Evolutionary conservation across 768 basidiomycete genomes (phyloP), one percentile per base, ranked within the genome.

Genomic region (Leucosporidium scottii): DNA sequence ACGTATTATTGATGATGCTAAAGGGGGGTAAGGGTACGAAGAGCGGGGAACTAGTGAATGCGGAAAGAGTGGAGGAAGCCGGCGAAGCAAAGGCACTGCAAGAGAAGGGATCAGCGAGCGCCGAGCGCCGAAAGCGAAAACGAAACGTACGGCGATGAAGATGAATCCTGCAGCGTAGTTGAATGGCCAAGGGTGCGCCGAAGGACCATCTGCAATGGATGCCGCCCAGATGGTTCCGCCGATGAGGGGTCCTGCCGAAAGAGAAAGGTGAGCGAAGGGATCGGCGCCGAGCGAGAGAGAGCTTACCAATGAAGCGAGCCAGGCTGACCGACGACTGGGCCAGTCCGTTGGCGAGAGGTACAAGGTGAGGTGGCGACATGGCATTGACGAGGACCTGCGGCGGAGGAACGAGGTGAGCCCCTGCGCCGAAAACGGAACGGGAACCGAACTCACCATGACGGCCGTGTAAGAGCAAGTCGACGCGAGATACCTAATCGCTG

Each of bases 281-380:
- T 58, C 75, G 65, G 48, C 66, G 68, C 27, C 70, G 73, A 55
- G 71, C 70, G 44, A 77, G 65, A 34, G 27, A n/a, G 34, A 36
- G 13, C 68, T 30, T 28, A 67, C 66, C 96, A 48, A 91, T 75
- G 80, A 93, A 96, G 50, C 96, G 85, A 6, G 93, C 91, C 30
- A 94, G 85, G 71, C 91, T 93, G 70, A 94, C 93, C 39, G 91
- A 89, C 75, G 91, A 93, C 78, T 99, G 96, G 0, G 93, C 96
- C 27, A 94, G 85, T 23, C 94, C 96, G 76, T 98, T 99, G 15
- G 94, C 91, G 67, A 91, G 85, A 10, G 92, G 91, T 50, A 98
- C 85, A 12, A 91, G 86, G 49, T 83, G 83, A 1, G 93, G 91
- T 3, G 94, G 93, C 0, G 93, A 91, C 89, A 94, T 90, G 67